phyloP scores from a whole-genome alignment of 1,284 basidiomycete genomes.

The Pyrrhoderma lamaoense region DNA sequence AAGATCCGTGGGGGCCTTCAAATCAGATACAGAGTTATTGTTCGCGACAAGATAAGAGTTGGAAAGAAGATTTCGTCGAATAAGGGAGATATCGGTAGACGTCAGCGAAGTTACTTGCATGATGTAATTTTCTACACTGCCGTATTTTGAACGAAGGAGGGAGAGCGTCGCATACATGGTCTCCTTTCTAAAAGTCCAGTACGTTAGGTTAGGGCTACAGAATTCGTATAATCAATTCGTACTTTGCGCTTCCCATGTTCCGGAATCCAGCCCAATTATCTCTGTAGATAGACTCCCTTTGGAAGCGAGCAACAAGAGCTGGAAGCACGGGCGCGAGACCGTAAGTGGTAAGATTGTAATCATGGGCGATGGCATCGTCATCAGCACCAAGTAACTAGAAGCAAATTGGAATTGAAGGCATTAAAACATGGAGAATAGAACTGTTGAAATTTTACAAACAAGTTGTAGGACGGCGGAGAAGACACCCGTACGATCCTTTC shows the following conservation, averaged over 20 bases:
- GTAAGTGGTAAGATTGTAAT: constrained; percentile 36
- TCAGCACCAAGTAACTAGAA: constrained; percentile 34
- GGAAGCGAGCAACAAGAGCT: constrained; percentile 29
- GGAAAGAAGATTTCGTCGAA: constrained; percentile 23
- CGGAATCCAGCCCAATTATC: constrained; percentile 33
- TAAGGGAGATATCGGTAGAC: constrained; percentile 28
- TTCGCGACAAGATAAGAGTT: too few species aligned
- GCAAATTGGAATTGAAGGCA: background rate
- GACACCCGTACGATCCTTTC: constrained; percentile 39
- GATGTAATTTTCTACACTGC: constrained; percentile 31
- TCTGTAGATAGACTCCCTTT: constrained; percentile 28
- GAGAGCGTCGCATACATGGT: constrained; percentile 31
- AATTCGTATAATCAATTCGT: constrained; percentile 11
- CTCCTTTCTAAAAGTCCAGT: constrained; percentile 27
- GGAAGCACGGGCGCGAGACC: constrained; percentile 32
- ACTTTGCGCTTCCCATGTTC: constrained; percentile 35
- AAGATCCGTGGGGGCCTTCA: too few species aligned
- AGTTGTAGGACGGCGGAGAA: constrained; percentile 32
- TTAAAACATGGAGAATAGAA: background rate
- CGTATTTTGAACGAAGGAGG: constrained; percentile 31
- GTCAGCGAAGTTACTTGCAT: constrained; percentile 27
- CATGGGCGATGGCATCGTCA: constrained; percentile 34
- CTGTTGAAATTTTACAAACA: constrained; percentile 20
- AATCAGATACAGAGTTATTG: too few species aligned
- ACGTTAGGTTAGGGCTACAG: background rate